Evolutionary conservation across 768 basidiomycete species (phyloP), one percentile per base, ranked within the genome.

Genomic region (Daedaleopsis sinensis): DNA sequence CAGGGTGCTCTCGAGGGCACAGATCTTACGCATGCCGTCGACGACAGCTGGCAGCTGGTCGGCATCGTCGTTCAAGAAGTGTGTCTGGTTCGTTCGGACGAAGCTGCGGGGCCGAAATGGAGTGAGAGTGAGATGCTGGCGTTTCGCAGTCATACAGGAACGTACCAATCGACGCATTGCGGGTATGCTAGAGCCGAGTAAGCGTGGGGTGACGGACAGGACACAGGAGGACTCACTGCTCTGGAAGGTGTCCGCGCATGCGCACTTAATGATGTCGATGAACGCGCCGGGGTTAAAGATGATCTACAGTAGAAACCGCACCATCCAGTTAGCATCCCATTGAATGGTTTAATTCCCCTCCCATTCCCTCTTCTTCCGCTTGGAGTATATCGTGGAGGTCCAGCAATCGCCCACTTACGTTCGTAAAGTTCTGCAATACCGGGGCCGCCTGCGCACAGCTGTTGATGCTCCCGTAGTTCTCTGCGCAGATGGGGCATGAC

Each of bases 151-250:
- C 18, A 1, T 24, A 37, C 57, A 32, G 3, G 27, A 32, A 32
- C 76, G 35, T 50, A 87, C 85, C 88, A 89, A 67, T 89, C 86
- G 42, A 84, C 84, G 61, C 87, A 90, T 76, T 89, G 85, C 39
- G 87, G 87, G 72, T 82, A 80, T 11, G 70, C 72, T 52, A 18
- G 39, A 42, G 39, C 10, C 11, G 39, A 3, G 11, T 42, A 72
- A 62, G 23, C 27, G 3, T 5, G 35, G 21, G 5, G 21, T 6
- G 4, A 21, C 15, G 11, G 16, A 43, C 38, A 4, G 23, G 19
- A 48, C 13, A 1, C 38, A 10, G 16, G 37, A 5, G 37, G 3
- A 53, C 66, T 61, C 21, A 70, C 68, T 62, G 51, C 69, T 70
- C 59, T 79, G 72, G 70, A 81, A 82, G 3, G 80, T 77, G 49